Evolutionary conservation across 805 yeast species (phyloP).

Genomic region (Candida yuanshanica): DNA sequence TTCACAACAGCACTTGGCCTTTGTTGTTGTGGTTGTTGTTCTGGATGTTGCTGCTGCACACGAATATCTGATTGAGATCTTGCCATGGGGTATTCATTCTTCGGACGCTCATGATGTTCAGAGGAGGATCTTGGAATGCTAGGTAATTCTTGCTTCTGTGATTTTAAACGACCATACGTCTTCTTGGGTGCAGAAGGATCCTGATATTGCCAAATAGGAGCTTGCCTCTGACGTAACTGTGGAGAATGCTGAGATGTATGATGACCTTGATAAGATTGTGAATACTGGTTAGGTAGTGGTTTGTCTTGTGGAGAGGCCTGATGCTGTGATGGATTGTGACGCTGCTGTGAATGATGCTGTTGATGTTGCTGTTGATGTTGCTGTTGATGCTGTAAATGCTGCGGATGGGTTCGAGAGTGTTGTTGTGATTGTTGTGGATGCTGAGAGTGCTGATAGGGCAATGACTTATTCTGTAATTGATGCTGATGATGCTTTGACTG

Average conservation of each 20-base stretch:
- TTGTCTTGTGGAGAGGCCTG: slow-evolving; percentile 2
- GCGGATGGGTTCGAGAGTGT: neutral
- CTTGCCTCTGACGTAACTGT: neutral
- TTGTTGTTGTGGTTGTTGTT: slow-evolving; percentile 1
- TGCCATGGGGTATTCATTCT: slow-evolving; percentile 2
- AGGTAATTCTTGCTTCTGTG: neutral
- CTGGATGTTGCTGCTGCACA: neutral
- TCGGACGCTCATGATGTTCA: neutral
- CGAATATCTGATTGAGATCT: slow-evolving; percentile 14
- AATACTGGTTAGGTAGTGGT: slow-evolving; percentile 2
- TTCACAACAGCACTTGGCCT: slow-evolving; percentile 1
- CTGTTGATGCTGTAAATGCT: neutral
- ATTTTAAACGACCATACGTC: neutral
- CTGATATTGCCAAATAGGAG: neutral
- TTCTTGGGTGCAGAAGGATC: neutral
- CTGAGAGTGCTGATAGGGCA: neutral
- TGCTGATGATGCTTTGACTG: neutral
- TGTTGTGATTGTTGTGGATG: neutral
- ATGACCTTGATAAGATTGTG: neutral
- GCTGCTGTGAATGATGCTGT: neutral
- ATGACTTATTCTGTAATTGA: too few species aligned
- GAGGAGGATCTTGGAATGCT: neutral
- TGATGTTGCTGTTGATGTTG: slow-evolving; percentile 6
- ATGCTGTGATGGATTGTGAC: neutral
- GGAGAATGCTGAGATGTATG: neutral